A percentile compares a stretch with the other conserved stretches of the same genome.
These are phyloP conservation scores for Corallochytrium limacisporum DNA, from an alignment of 78 protist species.

Conservation along the genomic window DNA sequence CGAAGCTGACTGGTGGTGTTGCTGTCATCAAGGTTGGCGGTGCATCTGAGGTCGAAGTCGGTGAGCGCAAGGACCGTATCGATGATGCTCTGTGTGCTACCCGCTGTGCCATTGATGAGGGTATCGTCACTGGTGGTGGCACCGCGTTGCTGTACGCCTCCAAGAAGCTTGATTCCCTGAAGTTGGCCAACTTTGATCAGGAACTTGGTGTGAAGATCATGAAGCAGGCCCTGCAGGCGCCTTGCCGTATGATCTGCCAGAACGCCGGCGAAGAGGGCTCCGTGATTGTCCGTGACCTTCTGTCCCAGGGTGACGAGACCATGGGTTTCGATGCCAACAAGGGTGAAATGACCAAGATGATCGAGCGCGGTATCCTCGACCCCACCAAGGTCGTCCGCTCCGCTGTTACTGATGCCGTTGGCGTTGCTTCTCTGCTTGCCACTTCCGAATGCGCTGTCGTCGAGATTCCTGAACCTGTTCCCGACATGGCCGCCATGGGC, in stretches of 20 bases:
- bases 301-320: slow-evolving; percentile 28
- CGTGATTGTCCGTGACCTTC: slow-evolving; percentile 74
- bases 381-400: slow-evolving; percentile 96
- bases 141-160: slow-evolving; percentile 72
- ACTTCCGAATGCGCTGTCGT: slow-evolving; percentile 74
- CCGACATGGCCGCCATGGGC: background rate
- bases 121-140: slow-evolving; percentile 93
- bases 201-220: slow-evolving; percentile 71
- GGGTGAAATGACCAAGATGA: slow-evolving; percentile 76
- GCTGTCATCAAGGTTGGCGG: slow-evolving; percentile 94
- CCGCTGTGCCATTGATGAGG: slow-evolving; percentile 89
- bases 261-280: slow-evolving; percentile 92
- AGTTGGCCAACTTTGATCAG: slow-evolving; percentile 55
- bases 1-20: slow-evolving; percentile 87
- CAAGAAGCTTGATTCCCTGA: slow-evolving; percentile 13
- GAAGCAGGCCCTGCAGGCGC: slow-evolving; percentile 48
- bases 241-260: slow-evolving; percentile 42
- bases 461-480: slow-evolving; percentile 28
- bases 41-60: slow-evolving; percentile 87
- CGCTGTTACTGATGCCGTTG: slow-evolving; percentile 71
- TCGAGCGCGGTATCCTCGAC: slow-evolving; percentile 92
- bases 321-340: slow-evolving; percentile 76
- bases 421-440: slow-evolving; percentile 83
- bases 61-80: slow-evolving; percentile 90
- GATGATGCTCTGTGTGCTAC: slow-evolving; percentile 94